Conservation (phyloP, 1,139 yeast species). For the Sugiyamaella grinbergsii region DNA sequence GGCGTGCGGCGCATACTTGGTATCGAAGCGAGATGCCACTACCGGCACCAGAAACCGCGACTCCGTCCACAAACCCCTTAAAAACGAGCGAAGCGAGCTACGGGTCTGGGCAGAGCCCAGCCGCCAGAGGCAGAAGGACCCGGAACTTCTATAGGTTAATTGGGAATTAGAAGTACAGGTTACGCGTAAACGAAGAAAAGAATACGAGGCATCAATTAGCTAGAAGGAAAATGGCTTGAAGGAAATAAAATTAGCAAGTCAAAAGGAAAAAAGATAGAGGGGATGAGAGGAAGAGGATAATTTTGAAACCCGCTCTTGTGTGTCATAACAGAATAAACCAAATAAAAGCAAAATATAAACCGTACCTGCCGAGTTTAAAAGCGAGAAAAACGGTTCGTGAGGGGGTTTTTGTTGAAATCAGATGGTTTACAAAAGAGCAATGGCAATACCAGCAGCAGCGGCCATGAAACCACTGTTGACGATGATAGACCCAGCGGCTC, state of each 20-base stretch:
- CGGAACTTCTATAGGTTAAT: not conserved
- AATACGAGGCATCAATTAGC: not conserved
- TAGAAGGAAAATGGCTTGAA: no score
- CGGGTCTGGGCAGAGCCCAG: slow-evolving; percentile 10
- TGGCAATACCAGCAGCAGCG: slow-evolving; percentile 14
- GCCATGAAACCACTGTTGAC: slow-evolving; percentile 17
- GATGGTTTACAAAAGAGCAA: slow-evolving; percentile 14
- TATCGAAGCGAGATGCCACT: no score
- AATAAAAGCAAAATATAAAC: slow-evolving; percentile 3
- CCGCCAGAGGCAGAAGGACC: slow-evolving; percentile 7
- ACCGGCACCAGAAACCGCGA: no score
- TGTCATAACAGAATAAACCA: not conserved
- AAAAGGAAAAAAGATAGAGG: no score
- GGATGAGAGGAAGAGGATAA: not conserved
- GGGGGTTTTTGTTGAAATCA: not conserved
- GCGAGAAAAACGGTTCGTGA: slow-evolving; percentile 3
- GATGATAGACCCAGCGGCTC: slow-evolving; percentile 16
- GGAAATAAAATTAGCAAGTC: no score
- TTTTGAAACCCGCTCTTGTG: slow-evolving; percentile 1
- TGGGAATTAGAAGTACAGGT: not conserved
- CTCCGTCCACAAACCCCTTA: no score
- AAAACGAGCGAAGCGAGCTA: slow-evolving; percentile 10
- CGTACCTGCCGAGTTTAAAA: slow-evolving; percentile 17
- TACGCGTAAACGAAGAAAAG: not conserved
- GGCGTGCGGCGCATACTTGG: no score